These are phyloP conservation scores for Blastomyces silverae DNA, from an alignment of 2,329 filamentous ascomycete species.

Conservation along the genomic window DNA sequence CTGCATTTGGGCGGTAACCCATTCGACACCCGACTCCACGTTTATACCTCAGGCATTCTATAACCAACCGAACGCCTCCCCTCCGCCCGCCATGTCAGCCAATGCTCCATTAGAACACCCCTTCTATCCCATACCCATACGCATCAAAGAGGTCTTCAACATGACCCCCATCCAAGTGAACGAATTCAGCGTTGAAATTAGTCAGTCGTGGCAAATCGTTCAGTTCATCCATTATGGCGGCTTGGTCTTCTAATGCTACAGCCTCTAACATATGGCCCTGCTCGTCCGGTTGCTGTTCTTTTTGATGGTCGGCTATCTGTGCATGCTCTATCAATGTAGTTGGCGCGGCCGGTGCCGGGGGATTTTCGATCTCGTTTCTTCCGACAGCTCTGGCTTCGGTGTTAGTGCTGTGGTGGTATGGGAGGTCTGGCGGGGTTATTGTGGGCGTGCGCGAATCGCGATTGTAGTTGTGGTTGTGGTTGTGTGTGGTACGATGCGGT, in stretches of 20 bases:
- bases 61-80: too few species aligned
- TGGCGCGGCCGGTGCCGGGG: not conserved
- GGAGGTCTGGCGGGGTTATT: not conserved
- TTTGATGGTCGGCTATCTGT: not conserved
- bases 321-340: not conserved
- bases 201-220: not conserved
- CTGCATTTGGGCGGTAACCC: too few species aligned
- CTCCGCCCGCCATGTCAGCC: not conserved
- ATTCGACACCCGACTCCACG: too few species aligned
- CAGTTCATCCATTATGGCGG: not conserved
- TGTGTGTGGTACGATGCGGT: not conserved
- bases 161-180: not conserved
- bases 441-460: too few species aligned
- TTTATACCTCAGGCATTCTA: too few species aligned
- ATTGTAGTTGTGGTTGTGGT: not conserved
- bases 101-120: not conserved
- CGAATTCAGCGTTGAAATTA: not conserved
- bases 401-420: not conserved
- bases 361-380: not conserved
- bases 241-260: not conserved
- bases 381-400: not conserved
- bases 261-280: not conserved
- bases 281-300: not conserved
- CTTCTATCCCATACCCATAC: not conserved
- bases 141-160: not conserved